Percentiles rank a stretch among this genome's conserved stretches.
phyloP scores from a whole-genome alignment of 2,329 filamentous ascomycete genomes.

The Clonostachys rosea region DNA sequence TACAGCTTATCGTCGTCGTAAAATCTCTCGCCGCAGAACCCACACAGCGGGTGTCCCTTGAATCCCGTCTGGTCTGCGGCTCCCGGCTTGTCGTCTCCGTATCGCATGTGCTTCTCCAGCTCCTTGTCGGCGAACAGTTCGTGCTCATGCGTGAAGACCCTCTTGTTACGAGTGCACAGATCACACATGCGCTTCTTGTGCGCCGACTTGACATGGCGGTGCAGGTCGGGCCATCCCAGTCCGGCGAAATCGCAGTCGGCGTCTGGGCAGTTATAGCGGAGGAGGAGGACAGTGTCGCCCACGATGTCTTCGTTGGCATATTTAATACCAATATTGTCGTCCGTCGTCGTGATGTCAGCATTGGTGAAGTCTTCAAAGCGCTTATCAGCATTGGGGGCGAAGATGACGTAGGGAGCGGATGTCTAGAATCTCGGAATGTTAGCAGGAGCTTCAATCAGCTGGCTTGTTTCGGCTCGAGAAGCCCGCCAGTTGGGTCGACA shows the following conservation, averaged over 20 bases:
- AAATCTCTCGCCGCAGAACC: constrained; percentile 86
- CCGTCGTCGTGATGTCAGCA: constrained; percentile 69
- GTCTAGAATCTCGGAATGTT: constrained; percentile 38
- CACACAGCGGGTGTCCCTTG: constrained; percentile 90
- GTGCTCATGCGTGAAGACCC: constrained; percentile 97
- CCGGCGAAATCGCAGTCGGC: constrained; percentile 75
- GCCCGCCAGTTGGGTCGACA: not conserved
- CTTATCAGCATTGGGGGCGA: constrained; percentile 81
- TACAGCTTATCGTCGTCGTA: constrained; percentile 96
- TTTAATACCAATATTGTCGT: constrained; percentile 84
- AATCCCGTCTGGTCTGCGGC: constrained; percentile 92
- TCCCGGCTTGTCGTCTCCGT: constrained; percentile 87
- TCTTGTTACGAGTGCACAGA: constrained; percentile 88
- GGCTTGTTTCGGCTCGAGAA: no score
- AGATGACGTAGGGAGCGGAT: constrained; percentile 77
- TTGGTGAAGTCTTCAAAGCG: constrained; percentile 78
- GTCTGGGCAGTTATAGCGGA: constrained; percentile 95
- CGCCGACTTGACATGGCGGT: constrained; percentile 73
- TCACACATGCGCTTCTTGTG: constrained; percentile 92
- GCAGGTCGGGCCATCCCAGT: constrained; percentile 53
- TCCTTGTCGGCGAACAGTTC: constrained; percentile 81
- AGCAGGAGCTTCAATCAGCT: constrained; percentile 2
- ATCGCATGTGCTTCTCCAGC: constrained; percentile 80
- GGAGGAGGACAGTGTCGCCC: constrained; percentile 80
- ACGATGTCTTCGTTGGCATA: constrained; percentile 88